These are phyloP conservation scores for Diplogelasinospora grovesii DNA, from an alignment of 495 filamentous ascomycete genomes.

Conservation along the genomic window DNA sequence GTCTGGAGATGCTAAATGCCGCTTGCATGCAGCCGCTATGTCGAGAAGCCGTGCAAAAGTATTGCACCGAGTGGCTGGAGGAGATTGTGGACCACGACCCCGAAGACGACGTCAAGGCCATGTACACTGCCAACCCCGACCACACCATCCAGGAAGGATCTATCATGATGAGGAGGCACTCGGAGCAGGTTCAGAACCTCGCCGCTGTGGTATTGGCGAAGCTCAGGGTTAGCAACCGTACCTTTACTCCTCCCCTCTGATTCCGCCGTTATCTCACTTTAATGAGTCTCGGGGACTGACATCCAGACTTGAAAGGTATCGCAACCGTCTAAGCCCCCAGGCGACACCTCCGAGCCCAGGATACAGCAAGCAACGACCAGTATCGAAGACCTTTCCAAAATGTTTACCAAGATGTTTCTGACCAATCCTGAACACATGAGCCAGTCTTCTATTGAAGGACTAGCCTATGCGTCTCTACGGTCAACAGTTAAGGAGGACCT, in stretches of 20 bases:
- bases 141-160: conserved; percentile 32
- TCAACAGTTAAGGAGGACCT: conserved; percentile 77
- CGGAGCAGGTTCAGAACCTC: conserved; percentile 47
- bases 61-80: conserved; percentile 77
- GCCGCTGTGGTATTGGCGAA: conserved; percentile 86
- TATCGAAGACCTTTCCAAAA: conserved; percentile 64
- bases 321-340: conserved; percentile 24
- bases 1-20: conserved; percentile 81
- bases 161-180: conserved; percentile 43
- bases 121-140: conserved; percentile 32
- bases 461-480: conserved; percentile 83
- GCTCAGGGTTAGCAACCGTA: conserved; percentile 45
- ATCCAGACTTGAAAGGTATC: conserved; percentile 44
- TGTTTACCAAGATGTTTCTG: conserved; percentile 72
- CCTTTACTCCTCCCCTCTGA: conserved; percentile 8
- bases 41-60: conserved; percentile 68
- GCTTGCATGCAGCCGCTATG: conserved; percentile 78
- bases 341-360: conserved; percentile 35
- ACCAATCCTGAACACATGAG: conserved; percentile 48
- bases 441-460: conserved; percentile 76
- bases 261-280: conserved; percentile 10
- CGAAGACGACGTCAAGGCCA: conserved; percentile 49
- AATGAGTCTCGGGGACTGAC: conserved; percentile 40
- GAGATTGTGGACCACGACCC: conserved; percentile 64
- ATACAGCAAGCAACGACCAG: conserved; percentile 46